phyloP scores from a whole-genome alignment of 805 yeast genomes.

The Barnettozyma sp. region DNA sequence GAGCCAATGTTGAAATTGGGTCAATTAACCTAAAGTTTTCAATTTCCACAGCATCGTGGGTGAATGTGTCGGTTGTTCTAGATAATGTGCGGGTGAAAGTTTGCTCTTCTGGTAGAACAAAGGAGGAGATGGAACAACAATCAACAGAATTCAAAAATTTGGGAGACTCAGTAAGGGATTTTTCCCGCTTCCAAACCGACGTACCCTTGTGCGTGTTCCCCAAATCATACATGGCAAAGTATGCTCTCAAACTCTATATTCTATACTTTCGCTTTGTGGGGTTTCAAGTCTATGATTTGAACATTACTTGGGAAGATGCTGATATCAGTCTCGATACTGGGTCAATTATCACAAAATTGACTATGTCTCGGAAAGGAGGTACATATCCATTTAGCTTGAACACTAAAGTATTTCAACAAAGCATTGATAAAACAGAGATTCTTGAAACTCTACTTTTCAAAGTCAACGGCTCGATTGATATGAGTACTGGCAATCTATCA shows the following conservation, averaged over 20 bases:
- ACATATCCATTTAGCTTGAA: constrained; percentile 9
- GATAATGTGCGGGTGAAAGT: constrained; percentile 15
- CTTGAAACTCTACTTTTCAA: constrained; percentile 19
- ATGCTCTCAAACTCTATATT: constrained; percentile 13
- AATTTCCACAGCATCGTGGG: constrained; percentile 10
- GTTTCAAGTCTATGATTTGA: constrained; percentile 13
- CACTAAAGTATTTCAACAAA: constrained; percentile 15
- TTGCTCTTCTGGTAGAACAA: neutral
- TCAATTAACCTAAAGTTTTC: constrained; percentile 15
- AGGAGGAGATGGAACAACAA: no score
- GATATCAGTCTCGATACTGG: constrained; percentile 13
- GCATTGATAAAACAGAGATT: constrained; percentile 15
- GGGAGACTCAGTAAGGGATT: neutral
- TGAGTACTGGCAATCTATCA: constrained; percentile 17
- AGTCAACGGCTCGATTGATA: constrained; percentile 13
- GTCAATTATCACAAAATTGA: constrained; percentile 11
- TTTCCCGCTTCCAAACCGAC: constrained; percentile 11
- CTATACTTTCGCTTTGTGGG: constrained; percentile 23
- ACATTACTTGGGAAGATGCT: constrained; percentile 11
- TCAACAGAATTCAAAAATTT: no score
- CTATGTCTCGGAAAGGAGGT: constrained; percentile 9
- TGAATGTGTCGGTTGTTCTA: constrained; percentile 15
- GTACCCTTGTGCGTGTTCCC: constrained; percentile 16
- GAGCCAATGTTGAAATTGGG: constrained; percentile 10
- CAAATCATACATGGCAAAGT: constrained; percentile 4